Base-by-base conservation (phyloP, 2,329 filamentous ascomycete genomes). In the Verticillium nonalfalfae region DNA sequence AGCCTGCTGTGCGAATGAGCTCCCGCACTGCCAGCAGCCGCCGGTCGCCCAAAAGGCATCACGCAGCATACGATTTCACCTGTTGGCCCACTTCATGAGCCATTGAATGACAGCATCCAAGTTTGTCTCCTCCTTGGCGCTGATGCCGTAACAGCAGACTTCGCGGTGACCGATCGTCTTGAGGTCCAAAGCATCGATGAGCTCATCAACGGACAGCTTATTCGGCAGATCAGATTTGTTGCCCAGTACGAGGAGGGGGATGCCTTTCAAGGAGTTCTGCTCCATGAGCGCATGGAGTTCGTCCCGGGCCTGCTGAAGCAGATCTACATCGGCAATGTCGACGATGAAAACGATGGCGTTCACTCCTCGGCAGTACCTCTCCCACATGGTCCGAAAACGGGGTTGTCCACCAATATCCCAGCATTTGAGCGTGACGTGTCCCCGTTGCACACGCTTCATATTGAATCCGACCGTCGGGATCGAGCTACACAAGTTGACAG, bases 381-480 rank as follows among this genome's bases (percentile, higher is more conserved):
- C 95, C 95, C 95, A 99, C 95, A 99, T 99, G 68, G 91, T 91
- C 72, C 95, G 90, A 80, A 98, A 99, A 67, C 94, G 87, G 69
- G 95, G 94, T 78, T 99, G 95, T 60, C 95, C 95, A 69, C 95
- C 95, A 66, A 99, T 87, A 79, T 99, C 95, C 95, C 95, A 99
- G 78, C 95, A 99, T 79, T 98, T 98, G 71, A 99, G 83, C 69
- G 95, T 96, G 75, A 99, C 95, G 85, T 98, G 94, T 69, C 95
- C 95, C 73, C 95, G 94, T 79, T 97, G 93, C 70, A 99, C 93
- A 68, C 90, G 89, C 83, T 98, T 98, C 88, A 97, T 97, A 77
- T 98, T 99, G 82, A 98, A 98, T 67, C 95, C 95, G 70, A 99
- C 94, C 15, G 95, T 99, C 64, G 95, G 95, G 75, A 98, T 97